Evolutionary conservation across 495 filamentous ascomycete genomes (phyloP), one percentile per base, ranked within the genome.

Genomic region (Massariosphaeria phaeospora): DNA sequence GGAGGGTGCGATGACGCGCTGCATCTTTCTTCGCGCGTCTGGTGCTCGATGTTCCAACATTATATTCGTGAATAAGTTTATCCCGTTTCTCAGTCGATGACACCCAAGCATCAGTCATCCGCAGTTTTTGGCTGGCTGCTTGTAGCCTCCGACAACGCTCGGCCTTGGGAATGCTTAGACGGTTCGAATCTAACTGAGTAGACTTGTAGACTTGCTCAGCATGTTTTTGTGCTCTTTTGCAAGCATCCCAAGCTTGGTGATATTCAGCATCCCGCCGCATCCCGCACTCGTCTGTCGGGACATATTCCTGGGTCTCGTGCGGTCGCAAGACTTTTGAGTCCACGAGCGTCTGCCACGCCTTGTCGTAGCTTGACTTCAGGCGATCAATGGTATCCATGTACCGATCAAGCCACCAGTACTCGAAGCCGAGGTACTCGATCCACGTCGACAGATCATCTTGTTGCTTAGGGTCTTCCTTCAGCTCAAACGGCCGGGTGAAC

Each of bases 361-460:
- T 46, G 42, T 46, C 26, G 42, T 46, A 18, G 3, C 42, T 10
- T 46, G 13, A 13, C 24, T 46, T 3, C 11, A n/a, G 42, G 20
- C 42, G 13, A 10, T 12, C 20, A n/a, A 24, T 18, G 23, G 20
- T 46, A 18, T 18, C 42, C 20, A 26, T 18, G 20, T 29, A 46
- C 11, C 20, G 20, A 18, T 46, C 42, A 24, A n/a, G 20, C 42
- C 42, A 46, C 42, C 42, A 46, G 42, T 46, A 46, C 42, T 46
- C 26, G 42, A n/a, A 46, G 42, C 23, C 42, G 20, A 46, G 10
- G 20, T 46, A 46, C 20, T 46, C 42, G 42, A 46, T 46, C 42
- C 26, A 46, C 11, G 42, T 46, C 24, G 42, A n/a, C 42, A 46
- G 13, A 3, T 46, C 20, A 18, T 46, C 42, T 17, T 46, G 42